phyloP scores from a whole-genome alignment of 2,329 filamentous ascomycete species.

The Trichoderma atroviride region DNA sequence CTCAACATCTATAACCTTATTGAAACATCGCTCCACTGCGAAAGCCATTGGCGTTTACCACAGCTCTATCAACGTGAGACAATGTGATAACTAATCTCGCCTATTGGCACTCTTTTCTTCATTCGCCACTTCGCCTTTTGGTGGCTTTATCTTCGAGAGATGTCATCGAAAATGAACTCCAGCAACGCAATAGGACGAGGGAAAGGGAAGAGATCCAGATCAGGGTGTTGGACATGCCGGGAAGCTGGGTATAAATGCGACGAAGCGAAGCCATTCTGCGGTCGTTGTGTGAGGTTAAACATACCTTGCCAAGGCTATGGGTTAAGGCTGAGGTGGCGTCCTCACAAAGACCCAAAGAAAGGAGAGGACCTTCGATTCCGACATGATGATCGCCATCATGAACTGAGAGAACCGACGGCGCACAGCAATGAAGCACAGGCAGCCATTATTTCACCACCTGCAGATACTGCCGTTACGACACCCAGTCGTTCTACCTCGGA shows the following conservation, averaged over 20 bases:
- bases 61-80: not conserved
- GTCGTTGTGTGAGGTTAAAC: conserved; percentile 5
- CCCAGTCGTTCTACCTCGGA: not conserved
- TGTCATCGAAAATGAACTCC: not conserved
- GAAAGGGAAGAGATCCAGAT: not conserved
- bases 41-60: not conserved
- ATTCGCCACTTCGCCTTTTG: not conserved
- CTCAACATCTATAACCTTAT: not conserved
- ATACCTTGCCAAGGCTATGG: not conserved
- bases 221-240: conserved; percentile 4
- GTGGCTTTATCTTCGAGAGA: not conserved
- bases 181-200: not conserved
- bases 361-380: not conserved
- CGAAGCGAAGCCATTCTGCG: not conserved
- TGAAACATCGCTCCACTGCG: not conserved
- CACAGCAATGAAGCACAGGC: not conserved
- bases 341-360: not conserved
- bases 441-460: not conserved
- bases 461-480: not conserved
- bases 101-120: not conserved
- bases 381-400: not conserved
- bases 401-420: too few relatives aligned
- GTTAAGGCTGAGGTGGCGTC: not conserved
- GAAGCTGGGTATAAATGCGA: conserved; percentile 8
- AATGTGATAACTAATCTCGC: not conserved